Evolutionary conservation across 805 yeast genomes (phyloP).

Genomic region (Candida patagonica): DNA sequence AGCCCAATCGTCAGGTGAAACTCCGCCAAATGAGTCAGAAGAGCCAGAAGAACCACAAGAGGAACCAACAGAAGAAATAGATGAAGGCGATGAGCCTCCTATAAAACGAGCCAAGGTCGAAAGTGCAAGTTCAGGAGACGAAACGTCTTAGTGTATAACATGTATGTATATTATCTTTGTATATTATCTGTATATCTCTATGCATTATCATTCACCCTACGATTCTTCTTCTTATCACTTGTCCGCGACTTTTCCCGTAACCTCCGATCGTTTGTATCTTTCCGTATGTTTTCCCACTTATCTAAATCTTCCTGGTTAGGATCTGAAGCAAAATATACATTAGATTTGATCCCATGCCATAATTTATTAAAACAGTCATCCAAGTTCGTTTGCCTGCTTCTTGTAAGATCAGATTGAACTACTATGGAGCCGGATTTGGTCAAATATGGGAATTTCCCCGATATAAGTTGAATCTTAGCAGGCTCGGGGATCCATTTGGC

Average conservation of each 20-base stretch:
- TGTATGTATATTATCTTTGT: too few species aligned
- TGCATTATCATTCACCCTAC: too few species aligned
- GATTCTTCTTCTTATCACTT: neutral
- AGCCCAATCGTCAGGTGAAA: neutral
- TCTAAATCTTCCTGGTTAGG: constrained; percentile 35
- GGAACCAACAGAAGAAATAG: neutral
- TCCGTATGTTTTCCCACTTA: constrained; percentile 40
- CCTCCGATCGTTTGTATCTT: constrained; percentile 29
- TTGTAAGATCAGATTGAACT: constrained; percentile 48
- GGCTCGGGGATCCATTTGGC: constrained; percentile 54
- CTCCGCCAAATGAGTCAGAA: neutral
- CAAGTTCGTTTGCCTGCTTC: constrained; percentile 52
- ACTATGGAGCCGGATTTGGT: constrained; percentile 47
- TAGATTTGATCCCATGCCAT: constrained; percentile 39
- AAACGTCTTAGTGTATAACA: too few species aligned
- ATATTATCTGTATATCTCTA: too few species aligned
- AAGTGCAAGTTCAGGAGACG: too few species aligned
- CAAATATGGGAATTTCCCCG: constrained; percentile 38
- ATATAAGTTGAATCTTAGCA: constrained; percentile 34
- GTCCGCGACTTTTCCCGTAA: constrained; percentile 27
- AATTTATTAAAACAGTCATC: constrained; percentile 54
- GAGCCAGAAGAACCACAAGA: neutral
- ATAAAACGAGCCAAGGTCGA: too few species aligned
- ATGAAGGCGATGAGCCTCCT: neutral
- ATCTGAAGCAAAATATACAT: constrained; percentile 41